Evolutionary conservation across 2,329 filamentous ascomycete species (phyloP), one percentile per base, ranked within the genome.

Genomic region (Ophiostoma triangulosporum): DNA sequence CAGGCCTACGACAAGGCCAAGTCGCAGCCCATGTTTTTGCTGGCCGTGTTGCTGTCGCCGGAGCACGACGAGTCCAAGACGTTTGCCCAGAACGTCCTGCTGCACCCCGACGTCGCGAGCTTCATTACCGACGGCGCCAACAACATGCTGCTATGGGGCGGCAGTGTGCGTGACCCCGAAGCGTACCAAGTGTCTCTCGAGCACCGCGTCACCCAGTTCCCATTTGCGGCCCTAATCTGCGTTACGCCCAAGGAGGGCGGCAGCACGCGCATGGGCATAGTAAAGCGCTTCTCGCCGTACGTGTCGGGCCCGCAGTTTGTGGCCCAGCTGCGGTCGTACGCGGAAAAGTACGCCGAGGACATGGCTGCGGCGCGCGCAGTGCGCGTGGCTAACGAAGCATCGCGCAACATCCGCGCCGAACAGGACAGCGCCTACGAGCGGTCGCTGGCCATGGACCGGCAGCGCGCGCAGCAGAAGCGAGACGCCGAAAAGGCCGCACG

Each of bases 371-470:
- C 86, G 20, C 79, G 90, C n/a, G 78, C 84, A 2, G 81, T 88
- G 61, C 77, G 90, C 52, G 78, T 80, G 15, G 88, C 89, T 40
- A 87, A 95, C 60, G 81, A 94, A 64, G 81, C 88, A 2, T 79
- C 85, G n/a, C 78, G 91, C 46, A 86, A 73, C 61, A 73, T 98
- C 32, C 80, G 90, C n/a, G 79, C 85, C 57, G 82, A 95, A 66
- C 93, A 98, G 65, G 89, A 97, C 65, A 86, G 81, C 9, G 93
- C 93, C 0, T 98, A 98, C 66, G 90, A 98, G 69, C 81, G 89
- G 57, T 95, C 88, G 0, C 73, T 98, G 29, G 91, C 90, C 9
- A 81, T 83, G 56, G 93, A 98, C 67, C 77, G 90, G 36, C 90
- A 95, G 66, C 83, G 91, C 20, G 86, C 87, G 0, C 76, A 86